Conservation (phyloP, 1,284 basidiomycete species). For the Phaffia rhodozyma region DNA sequence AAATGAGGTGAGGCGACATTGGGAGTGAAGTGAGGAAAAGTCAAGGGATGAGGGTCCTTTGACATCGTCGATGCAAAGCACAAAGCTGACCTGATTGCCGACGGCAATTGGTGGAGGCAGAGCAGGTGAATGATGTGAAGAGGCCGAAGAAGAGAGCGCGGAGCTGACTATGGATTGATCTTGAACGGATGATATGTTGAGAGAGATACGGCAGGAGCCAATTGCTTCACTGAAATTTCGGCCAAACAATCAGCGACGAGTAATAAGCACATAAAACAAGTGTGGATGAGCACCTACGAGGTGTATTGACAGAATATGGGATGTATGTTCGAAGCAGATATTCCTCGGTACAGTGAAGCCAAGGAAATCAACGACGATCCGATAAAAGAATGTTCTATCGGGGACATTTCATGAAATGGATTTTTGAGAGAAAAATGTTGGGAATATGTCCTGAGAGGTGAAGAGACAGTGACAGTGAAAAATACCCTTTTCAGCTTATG, state of each 20-base stretch:
- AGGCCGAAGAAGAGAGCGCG: constrained; percentile 40
- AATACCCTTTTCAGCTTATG: neutral
- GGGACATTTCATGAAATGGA: constrained; percentile 76
- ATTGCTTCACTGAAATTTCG: constrained; percentile 57
- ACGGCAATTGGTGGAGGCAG: constrained; percentile 49
- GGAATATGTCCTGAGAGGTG: constrained; percentile 50
- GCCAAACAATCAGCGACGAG: neutral
- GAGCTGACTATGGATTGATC: constrained; percentile 40
- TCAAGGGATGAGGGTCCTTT: constrained; percentile 77
- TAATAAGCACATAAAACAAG: neutral
- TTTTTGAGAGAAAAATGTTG: constrained; percentile 87
- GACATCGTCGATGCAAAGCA: constrained; percentile 68
- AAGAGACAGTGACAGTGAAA: neutral
- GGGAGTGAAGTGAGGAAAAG: constrained; percentile 64
- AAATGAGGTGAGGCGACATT: constrained; percentile 67
- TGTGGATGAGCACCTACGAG: neutral
- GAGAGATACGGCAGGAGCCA: constrained; percentile 73
- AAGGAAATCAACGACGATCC: constrained; percentile 76
- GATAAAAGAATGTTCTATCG: constrained; percentile 80
- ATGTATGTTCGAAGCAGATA: constrained; percentile 60
- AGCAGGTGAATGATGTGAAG: constrained; percentile 58
- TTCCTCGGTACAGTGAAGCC: constrained; percentile 60
- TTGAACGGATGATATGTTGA: constrained; percentile 63
- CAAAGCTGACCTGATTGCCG: constrained; percentile 68
- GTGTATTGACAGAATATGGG: constrained; percentile 89